Evolutionary conservation across 176 grass and related monocot species (phyloP).

Genomic region (Poa pratensis): DNA sequence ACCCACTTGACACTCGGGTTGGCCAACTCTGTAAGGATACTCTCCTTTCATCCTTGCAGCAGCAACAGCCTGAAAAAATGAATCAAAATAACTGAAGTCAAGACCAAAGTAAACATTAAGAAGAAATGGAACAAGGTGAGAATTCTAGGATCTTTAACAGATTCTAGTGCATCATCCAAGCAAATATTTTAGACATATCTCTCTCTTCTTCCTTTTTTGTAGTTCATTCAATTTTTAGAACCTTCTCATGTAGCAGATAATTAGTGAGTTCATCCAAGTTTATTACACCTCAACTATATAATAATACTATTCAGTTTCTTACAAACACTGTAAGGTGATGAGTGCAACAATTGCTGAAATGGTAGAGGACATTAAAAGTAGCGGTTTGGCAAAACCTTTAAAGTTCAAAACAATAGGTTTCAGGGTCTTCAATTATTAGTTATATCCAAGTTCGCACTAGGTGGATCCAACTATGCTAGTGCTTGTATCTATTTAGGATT

Average conservation of each 20-base stretch:
- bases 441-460: not conserved
- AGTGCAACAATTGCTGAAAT: not conserved
- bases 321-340: constrained; percentile 2
- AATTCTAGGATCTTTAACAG: not conserved
- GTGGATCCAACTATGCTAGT: not conserved
- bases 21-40: constrained; percentile 64
- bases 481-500: not conserved
- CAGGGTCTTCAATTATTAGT: not conserved
- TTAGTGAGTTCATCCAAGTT: not conserved
- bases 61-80: constrained; percentile 47
- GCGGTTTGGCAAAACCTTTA: not conserved
- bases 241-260: not conserved
- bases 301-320: not conserved
- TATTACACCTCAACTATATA: not conserved
- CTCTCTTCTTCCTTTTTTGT: not conserved
- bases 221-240: not conserved
- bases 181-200: not conserved
- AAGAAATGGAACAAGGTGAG: not conserved
- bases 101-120: constrained; percentile 36
- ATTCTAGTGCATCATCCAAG: not conserved
- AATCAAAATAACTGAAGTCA: constrained; percentile 19
- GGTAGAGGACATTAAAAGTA: not conserved
- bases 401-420: not conserved
- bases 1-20: constrained; percentile 78
- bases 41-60: constrained; percentile 78